Evolutionary conservation across 257 asterid genomes (phyloP), one percentile per base, ranked within the genome.

Genomic region (Avicennia marina): DNA sequence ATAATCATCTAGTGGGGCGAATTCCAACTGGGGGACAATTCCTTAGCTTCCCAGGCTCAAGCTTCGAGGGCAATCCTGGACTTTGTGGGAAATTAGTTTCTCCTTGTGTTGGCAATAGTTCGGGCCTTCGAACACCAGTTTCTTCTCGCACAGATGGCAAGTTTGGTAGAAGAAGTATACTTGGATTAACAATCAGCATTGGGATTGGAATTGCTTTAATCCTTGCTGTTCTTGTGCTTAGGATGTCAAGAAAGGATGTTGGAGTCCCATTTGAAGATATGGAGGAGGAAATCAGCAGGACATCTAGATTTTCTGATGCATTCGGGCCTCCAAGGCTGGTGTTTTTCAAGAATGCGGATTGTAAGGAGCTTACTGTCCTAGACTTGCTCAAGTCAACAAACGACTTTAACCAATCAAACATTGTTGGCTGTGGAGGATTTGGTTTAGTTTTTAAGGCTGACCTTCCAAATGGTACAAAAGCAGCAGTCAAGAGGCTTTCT

Each of bases 401-500:
- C 85, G 83, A 81, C 69, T 91, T 91, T 65, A 75, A 68, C 81
- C 95, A 88, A 57, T 80, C 95, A 16, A 91, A 83, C 78, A 91
- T 88, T 19, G 78, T 91, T 31, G 98, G 98, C 9, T 88, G 98
- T 60, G 98, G 98, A 50, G 98, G 98, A 11, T 88, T 88, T 13
- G 98, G 98, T 19, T 82, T 91, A 0, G 96, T 91, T 32, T 91
- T 76, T 70, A 83, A 82, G 58, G 98, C 96, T 0, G 88, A 87
- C 26, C 64, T 91, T 2, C 95, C 95, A 1, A 68, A 75, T 3
- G 94, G 95, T 20, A 39, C 68, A 25, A 85, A 78, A 72, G 95
- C 88, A 5, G 98, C 98, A 0, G 78, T 91, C 73, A 91, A 91
- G 87, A 75, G 91, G 67, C 98, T 88, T 26, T 85, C 96, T 0